Base-by-base conservation (phyloP, 23 red algal species). In the Gracilaria gracilis region DNA sequence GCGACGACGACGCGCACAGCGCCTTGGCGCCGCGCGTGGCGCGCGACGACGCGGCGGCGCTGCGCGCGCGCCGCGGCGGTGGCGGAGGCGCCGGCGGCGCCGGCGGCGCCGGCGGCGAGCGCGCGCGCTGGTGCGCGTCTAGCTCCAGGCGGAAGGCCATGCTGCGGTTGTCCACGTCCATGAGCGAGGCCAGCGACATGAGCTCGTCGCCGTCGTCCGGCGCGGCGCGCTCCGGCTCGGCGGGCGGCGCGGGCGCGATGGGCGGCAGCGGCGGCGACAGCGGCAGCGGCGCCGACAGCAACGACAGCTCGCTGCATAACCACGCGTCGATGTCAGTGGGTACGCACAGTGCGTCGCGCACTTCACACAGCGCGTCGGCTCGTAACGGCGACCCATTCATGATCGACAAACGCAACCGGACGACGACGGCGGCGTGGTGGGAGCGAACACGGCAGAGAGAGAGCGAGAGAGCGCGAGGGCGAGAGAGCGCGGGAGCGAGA, bases 111-210 rank as follows among this genome's bases (percentile, higher is more conserved):
- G 51, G 51, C 51, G 51, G 51, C 51, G 51, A 4, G 42, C 42
- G 42, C 42, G 58, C 58, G 58, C 6, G 6, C 6, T 9, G 4
- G 58, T 64, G 58, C 58, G 11, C 5, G 42, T 46, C 81, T n/a
- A 51, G 29, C 7, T 85, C 81, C 25, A 69, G 24, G 32, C 47
- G 81, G 39, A 85, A 85, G 31, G 81, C 81, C 81, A 85, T 85
- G 81, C 81, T 85, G 59, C 65, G 59, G 35, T 25, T 67, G 65
- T 85, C 81, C 81, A 85, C 81, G 58, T 85, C 81, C 81, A 85
- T 66, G 31, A 85, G 46, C 0, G 50, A n/a, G 6, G 72, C 25
- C 9, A 77, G 72, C 39, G 72, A 27, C 38, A 77, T 49, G n/a
- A 77, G 72, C 23, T 46, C 40, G 42, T 77, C 72, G 39, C 9